Percentiles rank a stretch among this genome's conserved stretches.
phyloP scores from a whole-genome alignment of 306 rosid species.

The Casuarina glauca region DNA sequence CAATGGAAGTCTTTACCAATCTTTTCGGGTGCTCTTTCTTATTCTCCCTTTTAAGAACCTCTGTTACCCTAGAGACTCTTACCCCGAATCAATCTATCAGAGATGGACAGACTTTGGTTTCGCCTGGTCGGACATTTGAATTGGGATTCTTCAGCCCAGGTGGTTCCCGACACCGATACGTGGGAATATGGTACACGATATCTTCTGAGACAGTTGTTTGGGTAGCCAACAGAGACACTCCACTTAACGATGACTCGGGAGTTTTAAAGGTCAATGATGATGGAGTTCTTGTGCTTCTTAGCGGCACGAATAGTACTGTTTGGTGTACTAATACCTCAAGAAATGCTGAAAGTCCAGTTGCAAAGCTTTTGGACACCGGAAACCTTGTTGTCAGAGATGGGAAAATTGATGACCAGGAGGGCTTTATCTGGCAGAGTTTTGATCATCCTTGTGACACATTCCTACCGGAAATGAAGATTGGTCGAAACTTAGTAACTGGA shows the following conservation, averaged over 20 bases:
- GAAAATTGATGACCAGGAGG: not conserved
- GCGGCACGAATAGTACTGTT: not conserved
- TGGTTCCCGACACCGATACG: not conserved
- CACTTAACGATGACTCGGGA: not conserved
- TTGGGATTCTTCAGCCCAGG: conserved; percentile 2
- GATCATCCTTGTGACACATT: conserved; percentile 1
- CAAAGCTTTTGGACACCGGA: not conserved
- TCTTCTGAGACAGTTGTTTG: not conserved
- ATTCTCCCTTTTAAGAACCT: conserved; percentile 7
- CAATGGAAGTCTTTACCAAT: not conserved
- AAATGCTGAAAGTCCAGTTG: not conserved
- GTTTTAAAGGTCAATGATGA: not conserved
- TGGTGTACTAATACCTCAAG: not conserved
- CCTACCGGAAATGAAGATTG: conserved; percentile 1
- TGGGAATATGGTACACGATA: not conserved
- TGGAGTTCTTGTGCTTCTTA: not conserved
- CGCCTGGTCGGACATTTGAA: not conserved
- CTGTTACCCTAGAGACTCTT: conserved; percentile 33
- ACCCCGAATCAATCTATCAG: conserved; percentile 26
- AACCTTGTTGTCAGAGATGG: not conserved
- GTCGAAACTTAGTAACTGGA: not conserved
- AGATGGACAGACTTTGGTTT: conserved; percentile 19
- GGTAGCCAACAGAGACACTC: conserved; percentile 1
- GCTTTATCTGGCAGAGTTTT: not conserved
- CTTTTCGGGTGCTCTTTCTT: conserved; percentile 1